Evolutionary conservation across 352 stramenopile species (phyloP).

Genomic region (Blastocystis hominis): DNA sequence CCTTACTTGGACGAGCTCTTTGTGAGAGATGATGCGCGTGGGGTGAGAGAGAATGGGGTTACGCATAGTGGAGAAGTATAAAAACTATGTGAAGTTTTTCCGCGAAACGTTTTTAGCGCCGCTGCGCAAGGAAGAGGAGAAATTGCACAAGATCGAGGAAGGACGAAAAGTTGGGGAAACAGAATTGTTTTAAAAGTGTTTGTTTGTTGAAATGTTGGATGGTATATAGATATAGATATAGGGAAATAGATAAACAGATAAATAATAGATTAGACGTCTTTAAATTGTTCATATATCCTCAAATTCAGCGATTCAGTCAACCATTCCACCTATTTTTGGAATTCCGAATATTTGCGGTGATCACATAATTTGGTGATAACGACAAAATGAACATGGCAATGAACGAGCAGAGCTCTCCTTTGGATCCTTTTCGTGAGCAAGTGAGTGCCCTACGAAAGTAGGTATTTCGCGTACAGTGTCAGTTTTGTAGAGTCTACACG

Average conservation of each 20-base stretch:
- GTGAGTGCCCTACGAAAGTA: conserved; percentile 25
- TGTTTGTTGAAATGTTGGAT: neutral
- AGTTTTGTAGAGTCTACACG: conserved; percentile 19
- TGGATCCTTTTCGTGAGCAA: conserved; percentile 5
- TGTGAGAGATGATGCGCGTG: neutral
- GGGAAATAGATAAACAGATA: neutral
- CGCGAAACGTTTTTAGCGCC: neutral
- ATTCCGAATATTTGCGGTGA: neutral
- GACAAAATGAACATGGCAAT: conserved; percentile 26
- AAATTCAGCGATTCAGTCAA: too few species aligned
- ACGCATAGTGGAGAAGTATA: conserved; percentile 1
- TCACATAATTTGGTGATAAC: neutral
- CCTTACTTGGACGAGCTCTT: conserved; percentile 29
- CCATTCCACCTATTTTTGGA: neutral
- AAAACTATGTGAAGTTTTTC: neutral
- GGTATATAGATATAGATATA: neutral
- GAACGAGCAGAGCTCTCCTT: neutral
- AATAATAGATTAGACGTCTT: neutral
- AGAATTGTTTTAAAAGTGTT: neutral
- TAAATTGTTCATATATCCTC: neutral
- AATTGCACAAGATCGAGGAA: neutral
- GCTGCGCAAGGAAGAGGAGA: neutral
- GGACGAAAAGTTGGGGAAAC: neutral
- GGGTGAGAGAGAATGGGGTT: neutral
- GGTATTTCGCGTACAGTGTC: neutral